Conservation (phyloP, 768 basidiomycete genomes). For the Hydnum rufescens region DNA sequence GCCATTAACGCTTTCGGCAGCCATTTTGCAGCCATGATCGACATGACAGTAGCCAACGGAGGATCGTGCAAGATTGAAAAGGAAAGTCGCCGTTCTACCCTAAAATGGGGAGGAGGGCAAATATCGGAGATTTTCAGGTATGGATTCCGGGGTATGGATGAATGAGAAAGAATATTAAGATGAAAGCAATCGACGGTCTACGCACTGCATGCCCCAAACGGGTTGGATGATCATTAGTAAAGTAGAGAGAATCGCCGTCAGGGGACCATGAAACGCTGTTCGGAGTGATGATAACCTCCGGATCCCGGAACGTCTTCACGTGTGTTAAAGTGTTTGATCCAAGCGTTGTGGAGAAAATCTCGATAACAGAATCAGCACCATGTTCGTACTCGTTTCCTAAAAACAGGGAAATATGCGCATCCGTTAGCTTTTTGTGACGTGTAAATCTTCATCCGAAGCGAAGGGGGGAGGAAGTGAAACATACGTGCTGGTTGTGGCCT, state of each 20-base stretch:
- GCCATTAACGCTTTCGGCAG: neutral
- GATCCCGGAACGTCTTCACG: neutral
- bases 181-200: too few relatives aligned
- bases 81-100: neutral
- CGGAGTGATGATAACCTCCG: neutral
- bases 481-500: neutral
- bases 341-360: neutral
- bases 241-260: neutral
- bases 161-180: too few relatives aligned
- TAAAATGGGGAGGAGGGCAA: neutral
- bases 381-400: neutral
- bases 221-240: conserved; percentile 1
- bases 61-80: neutral
- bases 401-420: too few relatives aligned
- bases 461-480: too few relatives aligned
- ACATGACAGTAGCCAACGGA: neutral
- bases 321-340: neutral
- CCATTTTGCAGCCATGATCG: neutral
- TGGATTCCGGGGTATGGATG: neutral
- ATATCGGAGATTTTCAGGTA: neutral
- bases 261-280: neutral
- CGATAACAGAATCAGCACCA: neutral
- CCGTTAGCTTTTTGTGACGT: too few relatives aligned
- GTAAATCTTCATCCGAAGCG: too few relatives aligned
- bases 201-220: neutral